phyloP scores from a whole-genome alignment of 768 basidiomycete species.

The Termitomyces sp. region DNA sequence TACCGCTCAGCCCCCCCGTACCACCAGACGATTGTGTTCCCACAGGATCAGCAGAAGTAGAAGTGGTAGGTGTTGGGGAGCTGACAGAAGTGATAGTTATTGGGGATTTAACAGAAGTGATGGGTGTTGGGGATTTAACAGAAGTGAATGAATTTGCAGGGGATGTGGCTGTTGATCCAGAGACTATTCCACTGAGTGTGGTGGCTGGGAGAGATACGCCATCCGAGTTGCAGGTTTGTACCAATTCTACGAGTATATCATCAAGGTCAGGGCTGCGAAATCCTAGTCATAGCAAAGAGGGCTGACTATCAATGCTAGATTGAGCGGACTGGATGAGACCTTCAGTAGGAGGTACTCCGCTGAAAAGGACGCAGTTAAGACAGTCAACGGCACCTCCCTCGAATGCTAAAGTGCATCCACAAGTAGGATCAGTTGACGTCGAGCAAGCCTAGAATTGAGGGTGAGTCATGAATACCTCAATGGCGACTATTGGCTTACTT shows the following conservation, averaged over 20 bases:
- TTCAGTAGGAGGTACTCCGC: not conserved
- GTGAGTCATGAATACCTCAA: not conserved
- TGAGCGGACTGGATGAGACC: not conserved
- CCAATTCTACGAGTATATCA: constrained; percentile 3
- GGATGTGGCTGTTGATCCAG: not conserved
- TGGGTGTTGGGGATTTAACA: not conserved
- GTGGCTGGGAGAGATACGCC: constrained; percentile 10
- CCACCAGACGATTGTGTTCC: not conserved
- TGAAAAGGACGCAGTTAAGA: constrained; percentile 8
- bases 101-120: not conserved
- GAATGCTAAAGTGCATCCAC: constrained; percentile 5
- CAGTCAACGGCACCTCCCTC: constrained; percentile 9
- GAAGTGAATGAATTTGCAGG: not conserved
- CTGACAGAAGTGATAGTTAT: too few species aligned
- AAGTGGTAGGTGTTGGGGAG: too few species aligned
- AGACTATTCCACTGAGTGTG: constrained; percentile 6
- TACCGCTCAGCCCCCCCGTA: not conserved
- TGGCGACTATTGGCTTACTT: not conserved
- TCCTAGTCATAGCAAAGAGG: not conserved
- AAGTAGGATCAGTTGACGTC: not conserved
- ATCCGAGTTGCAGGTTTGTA: constrained; percentile 2
- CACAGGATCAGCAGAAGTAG: not conserved
- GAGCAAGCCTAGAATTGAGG: constrained; percentile 1
- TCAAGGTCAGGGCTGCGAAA: not conserved
- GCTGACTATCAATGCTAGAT: constrained; percentile 5